These are phyloP conservation scores for Aureobasidium namibiae DNA, from an alignment of 2,329 filamentous ascomycete species.

Conservation along the genomic window DNA sequence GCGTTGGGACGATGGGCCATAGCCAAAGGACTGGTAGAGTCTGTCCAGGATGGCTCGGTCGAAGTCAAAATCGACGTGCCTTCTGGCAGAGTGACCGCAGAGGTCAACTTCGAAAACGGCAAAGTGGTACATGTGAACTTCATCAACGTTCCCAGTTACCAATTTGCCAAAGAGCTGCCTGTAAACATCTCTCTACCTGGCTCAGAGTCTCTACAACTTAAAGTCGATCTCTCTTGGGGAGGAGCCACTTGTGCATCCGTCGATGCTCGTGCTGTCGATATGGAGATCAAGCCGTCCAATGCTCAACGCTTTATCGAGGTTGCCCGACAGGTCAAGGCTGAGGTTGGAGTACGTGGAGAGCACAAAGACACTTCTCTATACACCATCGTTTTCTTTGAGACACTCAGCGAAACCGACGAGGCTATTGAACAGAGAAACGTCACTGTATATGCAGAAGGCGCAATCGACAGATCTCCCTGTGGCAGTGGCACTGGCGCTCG, in stretches of 20 bases:
- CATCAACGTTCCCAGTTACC: slow-evolving; percentile 15
- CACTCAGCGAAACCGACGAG: background rate
- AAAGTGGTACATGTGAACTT: slow-evolving; percentile 12
- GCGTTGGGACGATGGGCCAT: slow-evolving; percentile 39
- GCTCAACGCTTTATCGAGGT: slow-evolving; percentile 11
- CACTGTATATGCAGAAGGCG: slow-evolving; percentile 32
- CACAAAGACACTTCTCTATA: slow-evolving; percentile 11
- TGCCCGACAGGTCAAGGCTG: slow-evolving; percentile 8
- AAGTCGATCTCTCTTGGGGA: slow-evolving; percentile 11
- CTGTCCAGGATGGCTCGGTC: background rate
- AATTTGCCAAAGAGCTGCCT: background rate
- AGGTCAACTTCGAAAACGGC: background rate
- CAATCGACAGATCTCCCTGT: slow-evolving; percentile 39
- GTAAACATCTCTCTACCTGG: background rate
- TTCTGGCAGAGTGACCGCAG: slow-evolving; percentile 13
- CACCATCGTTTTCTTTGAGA: slow-evolving; percentile 14
- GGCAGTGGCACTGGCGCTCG: slow-evolving; percentile 26
- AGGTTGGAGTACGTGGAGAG: background rate
- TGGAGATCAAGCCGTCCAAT: slow-evolving; percentile 5
- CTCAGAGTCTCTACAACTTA: background rate
- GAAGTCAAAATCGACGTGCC: slow-evolving; percentile 14
- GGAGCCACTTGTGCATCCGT: slow-evolving; percentile 13
- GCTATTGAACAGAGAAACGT: slow-evolving; percentile 13
- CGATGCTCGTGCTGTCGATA: background rate
- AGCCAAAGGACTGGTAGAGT: slow-evolving; percentile 8